Evolutionary conservation across 345 rosid genomes (phyloP).

Genomic region (Populus tremula): DNA sequence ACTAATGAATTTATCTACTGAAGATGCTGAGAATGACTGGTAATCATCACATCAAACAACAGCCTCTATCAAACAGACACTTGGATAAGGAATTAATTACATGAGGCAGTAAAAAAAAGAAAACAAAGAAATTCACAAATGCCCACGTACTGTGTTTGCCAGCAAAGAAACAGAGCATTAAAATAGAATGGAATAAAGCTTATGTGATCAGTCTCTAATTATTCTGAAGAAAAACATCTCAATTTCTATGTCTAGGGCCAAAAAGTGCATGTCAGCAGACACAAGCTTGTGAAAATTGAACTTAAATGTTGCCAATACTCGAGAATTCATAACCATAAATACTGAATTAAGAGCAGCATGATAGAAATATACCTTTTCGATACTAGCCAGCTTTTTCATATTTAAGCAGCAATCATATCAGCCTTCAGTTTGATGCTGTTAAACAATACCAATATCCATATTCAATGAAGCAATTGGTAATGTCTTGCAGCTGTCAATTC

Average conservation of each 20-base stretch:
- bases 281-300: not conserved
- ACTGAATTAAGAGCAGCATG: not conserved
- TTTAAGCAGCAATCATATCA: not conserved
- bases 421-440: not conserved
- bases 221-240: not conserved
- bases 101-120: too few relatives aligned
- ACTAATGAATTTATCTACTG: too few relatives aligned
- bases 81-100: too few relatives aligned
- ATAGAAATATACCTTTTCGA: conserved; percentile 1
- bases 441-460: not conserved
- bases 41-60: too few relatives aligned
- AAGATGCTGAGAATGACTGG: too few relatives aligned
- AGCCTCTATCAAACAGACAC: too few relatives aligned
- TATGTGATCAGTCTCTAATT: not conserved
- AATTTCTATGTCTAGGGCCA: not conserved
- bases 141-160: too few relatives aligned
- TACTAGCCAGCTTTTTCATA: not conserved
- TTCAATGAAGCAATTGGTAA: not conserved
- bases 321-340: not conserved
- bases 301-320: not conserved
- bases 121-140: too few relatives aligned
- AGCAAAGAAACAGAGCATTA: too few relatives aligned
- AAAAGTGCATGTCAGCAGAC: not conserved
- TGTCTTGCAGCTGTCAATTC: not conserved
- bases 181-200: too few relatives aligned